phyloP scores from a whole-genome alignment of 2,329 filamentous ascomycete species.

The Xylariaceae sp. region DNA sequence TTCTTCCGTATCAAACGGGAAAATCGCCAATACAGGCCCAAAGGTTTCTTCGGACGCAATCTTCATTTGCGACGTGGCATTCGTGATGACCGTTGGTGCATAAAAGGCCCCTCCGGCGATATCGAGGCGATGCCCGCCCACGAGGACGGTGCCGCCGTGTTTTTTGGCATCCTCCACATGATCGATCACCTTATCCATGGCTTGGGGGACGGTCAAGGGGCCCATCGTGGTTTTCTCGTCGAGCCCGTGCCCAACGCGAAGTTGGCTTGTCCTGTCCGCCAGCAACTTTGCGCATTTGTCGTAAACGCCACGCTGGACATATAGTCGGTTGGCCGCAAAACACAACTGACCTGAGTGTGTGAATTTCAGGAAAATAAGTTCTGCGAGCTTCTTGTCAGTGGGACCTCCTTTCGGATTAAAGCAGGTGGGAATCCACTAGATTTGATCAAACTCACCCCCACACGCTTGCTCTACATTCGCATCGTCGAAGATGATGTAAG shows the following conservation, averaged over 20 bases:
- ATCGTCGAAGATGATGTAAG: conserved; percentile 62
- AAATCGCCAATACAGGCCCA: conserved; percentile 52
- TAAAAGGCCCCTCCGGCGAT: conserved; percentile 57
- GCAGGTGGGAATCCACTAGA: not conserved
- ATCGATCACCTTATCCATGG: conserved; percentile 50
- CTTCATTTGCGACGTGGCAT: conserved; percentile 44
- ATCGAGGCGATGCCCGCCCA: conserved; percentile 48
- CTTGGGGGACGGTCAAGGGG: conserved; percentile 51
- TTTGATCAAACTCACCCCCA: conserved; percentile 30
- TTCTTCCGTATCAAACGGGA: conserved; percentile 52
- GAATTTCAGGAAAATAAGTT: conserved; percentile 36
- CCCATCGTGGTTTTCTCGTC: conserved; percentile 53
- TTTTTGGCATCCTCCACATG: conserved; percentile 61
- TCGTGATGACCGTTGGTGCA: conserved; percentile 51
- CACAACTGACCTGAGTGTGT: conserved; percentile 59
- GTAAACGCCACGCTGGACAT: conserved; percentile 58
- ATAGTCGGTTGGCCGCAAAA: conserved; percentile 60
- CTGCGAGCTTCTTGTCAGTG: conserved; percentile 2
- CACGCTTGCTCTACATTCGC: conserved; percentile 60
- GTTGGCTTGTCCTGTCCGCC: conserved; percentile 44
- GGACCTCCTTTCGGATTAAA: too few relatives aligned
- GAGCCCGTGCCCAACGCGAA: conserved; percentile 59
- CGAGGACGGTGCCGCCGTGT: conserved; percentile 57
- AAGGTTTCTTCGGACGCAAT: conserved; percentile 51
- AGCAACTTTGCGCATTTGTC: conserved; percentile 54